A percentile compares a stretch with the other conserved stretches of the same genome.
Conservation (phyloP, 257 asterid species). For the Gentiana macrophylla region DNA sequence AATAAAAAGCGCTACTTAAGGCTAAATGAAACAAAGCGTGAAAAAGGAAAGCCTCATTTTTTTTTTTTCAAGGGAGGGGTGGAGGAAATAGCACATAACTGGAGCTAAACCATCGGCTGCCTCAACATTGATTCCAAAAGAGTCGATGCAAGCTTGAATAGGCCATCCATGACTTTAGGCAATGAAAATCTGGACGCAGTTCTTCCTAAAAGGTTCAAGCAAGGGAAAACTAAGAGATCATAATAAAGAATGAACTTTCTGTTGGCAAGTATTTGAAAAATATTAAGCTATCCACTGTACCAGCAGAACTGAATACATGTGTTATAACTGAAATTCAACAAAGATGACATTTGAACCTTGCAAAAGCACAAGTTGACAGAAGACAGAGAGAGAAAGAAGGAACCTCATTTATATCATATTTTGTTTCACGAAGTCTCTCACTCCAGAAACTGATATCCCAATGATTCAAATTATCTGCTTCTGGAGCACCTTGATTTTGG, state of each 20-base stretch:
- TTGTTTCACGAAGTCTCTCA: conserved; percentile 92
- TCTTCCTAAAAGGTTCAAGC: conserved; percentile 65
- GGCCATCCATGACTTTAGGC: conserved; percentile 97
- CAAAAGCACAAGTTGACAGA: too few relatives aligned
- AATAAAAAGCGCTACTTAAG: not conserved
- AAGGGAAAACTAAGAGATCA: conserved; percentile 6
- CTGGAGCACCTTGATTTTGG: conserved; percentile 75
- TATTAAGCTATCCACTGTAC: not conserved
- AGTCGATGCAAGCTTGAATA: conserved; percentile 70
- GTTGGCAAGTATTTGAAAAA: not conserved
- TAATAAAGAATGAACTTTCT: not conserved
- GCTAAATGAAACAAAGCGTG: not conserved
- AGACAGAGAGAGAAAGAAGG: conserved; percentile 4
- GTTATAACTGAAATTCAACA: not conserved
- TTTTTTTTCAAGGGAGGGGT: too few relatives aligned
- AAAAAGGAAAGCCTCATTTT: conserved; percentile 6
- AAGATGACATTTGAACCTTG: not conserved
- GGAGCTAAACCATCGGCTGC: conserved; percentile 91
- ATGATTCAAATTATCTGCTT: conserved; percentile 68
- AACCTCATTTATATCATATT: conserved; percentile 93
- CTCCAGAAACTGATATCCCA: conserved; percentile 94
- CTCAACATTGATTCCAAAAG: conserved; percentile 60
- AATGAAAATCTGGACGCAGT: conserved; percentile 89
- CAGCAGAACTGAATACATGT: not conserved
- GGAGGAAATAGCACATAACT: conserved; percentile 25